Evolutionary conservation across 2,329 filamentous ascomycete genomes (phyloP).

Genomic region (Lachnellula subtilissima): DNA sequence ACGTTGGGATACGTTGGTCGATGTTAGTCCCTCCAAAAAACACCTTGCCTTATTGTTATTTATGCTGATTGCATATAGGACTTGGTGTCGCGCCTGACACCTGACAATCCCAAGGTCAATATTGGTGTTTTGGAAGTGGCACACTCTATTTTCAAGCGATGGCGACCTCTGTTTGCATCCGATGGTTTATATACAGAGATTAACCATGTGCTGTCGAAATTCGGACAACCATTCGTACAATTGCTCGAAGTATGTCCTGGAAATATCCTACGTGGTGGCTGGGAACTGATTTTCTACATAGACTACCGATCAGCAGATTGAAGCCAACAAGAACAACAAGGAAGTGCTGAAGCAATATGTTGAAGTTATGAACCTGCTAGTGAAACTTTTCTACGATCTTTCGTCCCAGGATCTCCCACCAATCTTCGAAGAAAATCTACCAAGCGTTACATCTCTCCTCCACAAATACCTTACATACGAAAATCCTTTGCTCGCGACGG

Average conservation of each 20-base stretch:
- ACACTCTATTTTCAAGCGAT: conserved; percentile 95
- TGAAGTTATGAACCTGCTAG: conserved; percentile 77
- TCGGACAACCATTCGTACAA: conserved; percentile 76
- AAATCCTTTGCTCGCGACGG: conserved; percentile 74
- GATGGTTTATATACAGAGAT: conserved; percentile 93
- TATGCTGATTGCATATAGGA: conserved; percentile 48
- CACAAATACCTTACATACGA: conserved; percentile 92
- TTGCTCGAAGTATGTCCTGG: conserved; percentile 61
- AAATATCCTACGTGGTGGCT: conserved; percentile 5
- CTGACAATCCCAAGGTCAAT: conserved; percentile 77
- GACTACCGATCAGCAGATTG: conserved; percentile 67
- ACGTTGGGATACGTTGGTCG: conserved; percentile 91
- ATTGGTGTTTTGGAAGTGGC: conserved; percentile 94
- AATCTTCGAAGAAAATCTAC: conserved; percentile 85
- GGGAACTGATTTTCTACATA: conserved; percentile 28
- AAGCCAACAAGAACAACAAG: conserved; percentile 71
- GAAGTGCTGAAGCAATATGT: conserved; percentile 72
- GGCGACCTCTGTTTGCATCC: conserved; percentile 89
- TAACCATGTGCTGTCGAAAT: conserved; percentile 86
- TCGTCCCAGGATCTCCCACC: conserved; percentile 96
- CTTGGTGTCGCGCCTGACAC: conserved; percentile 79
- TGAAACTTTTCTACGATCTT: conserved; percentile 92
- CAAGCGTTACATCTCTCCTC: conserved; percentile 69
- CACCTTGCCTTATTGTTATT: background rate
- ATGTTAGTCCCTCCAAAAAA: conserved; percentile 45